Percentiles rank a stretch among this genome's conserved stretches.
These are phyloP conservation scores for Corchorus olitorius DNA, from an alignment of 345 rosid genomes.

Conservation along the genomic window DNA sequence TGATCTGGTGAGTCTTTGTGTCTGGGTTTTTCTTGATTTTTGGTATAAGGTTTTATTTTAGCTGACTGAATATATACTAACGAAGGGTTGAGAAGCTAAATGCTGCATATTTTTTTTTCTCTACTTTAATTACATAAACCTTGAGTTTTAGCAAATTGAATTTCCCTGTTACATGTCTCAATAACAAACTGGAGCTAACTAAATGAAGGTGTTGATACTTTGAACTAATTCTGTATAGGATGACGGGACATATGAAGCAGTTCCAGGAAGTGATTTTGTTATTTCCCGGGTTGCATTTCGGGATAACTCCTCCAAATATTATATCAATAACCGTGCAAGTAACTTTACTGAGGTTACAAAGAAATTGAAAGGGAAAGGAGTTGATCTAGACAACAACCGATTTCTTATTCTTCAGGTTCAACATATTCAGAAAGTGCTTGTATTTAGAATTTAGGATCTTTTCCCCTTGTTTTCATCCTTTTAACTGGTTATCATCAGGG, in stretches of 20 bases:
- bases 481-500: constrained; percentile 57
- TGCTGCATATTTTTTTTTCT: not conserved
- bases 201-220: not conserved
- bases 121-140: not conserved
- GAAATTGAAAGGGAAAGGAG: constrained; percentile 89
- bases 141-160: not conserved
- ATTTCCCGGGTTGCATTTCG: constrained; percentile 90
- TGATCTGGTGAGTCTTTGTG: constrained; percentile 63
- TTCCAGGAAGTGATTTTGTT: constrained; percentile 88
- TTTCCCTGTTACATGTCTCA: not conserved
- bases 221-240: constrained; percentile 53
- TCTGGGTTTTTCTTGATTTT: constrained; percentile 9
- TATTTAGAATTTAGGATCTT: constrained; percentile 4
- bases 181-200: not conserved
- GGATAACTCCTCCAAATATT: constrained; percentile 94
- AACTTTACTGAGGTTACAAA: constrained; percentile 96
- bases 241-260: constrained; percentile 77
- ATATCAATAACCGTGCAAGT: constrained; percentile 74
- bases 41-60: not conserved
- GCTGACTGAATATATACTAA: not conserved
- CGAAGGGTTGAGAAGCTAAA: not conserved
- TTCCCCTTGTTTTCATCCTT: constrained; percentile 9
- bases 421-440: not conserved
- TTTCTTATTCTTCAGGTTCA: constrained; percentile 95
- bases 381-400: constrained; percentile 97